Conservation (phyloP, 106 monocot genomes). For the Acorus calamus region DNA sequence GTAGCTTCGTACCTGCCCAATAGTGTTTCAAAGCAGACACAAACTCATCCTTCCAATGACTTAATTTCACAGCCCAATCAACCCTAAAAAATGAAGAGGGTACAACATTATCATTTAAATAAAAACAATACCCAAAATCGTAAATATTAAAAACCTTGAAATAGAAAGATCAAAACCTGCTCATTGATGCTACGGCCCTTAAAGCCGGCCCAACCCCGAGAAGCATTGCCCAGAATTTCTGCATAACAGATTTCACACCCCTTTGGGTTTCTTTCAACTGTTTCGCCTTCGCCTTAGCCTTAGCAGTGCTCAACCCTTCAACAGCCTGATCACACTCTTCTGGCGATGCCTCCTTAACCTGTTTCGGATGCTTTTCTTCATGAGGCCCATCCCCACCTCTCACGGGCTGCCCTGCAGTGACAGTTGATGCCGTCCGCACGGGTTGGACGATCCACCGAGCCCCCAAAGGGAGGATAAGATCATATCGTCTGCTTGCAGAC, state of each 20-base stretch:
- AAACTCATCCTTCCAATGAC: slow-evolving; percentile 79
- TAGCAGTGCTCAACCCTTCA: not conserved
- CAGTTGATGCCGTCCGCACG: slow-evolving; percentile 37
- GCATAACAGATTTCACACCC: slow-evolving; percentile 25
- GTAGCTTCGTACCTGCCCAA: slow-evolving; percentile 79
- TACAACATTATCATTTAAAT: not conserved
- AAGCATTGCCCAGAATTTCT: slow-evolving; percentile 43
- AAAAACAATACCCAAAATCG: not conserved
- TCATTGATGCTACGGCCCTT: slow-evolving; percentile 63
- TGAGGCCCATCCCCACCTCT: slow-evolving; percentile 14
- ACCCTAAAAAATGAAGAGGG: slow-evolving; percentile 23
- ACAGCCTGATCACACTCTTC: slow-evolving; percentile 4
- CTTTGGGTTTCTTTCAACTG: not conserved
- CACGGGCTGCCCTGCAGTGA: slow-evolving; percentile 47
- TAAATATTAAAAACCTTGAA: not conserved
- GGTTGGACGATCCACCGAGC: slow-evolving; percentile 39
- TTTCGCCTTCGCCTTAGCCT: slow-evolving; percentile 2
- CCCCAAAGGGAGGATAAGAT: slow-evolving; percentile 38
- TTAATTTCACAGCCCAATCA: slow-evolving; percentile 53
- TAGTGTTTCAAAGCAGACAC: slow-evolving; percentile 77
- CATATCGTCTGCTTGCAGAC: slow-evolving; percentile 13
- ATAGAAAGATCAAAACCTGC: slow-evolving; percentile 31
- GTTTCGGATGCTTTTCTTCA: slow-evolving; percentile 35
- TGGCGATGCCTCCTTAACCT: not conserved
- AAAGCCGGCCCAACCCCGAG: slow-evolving; percentile 64